These are phyloP conservation scores for Erythrophleum fordii DNA, from an alignment of 306 rosid genomes.

Conservation along the genomic window DNA sequence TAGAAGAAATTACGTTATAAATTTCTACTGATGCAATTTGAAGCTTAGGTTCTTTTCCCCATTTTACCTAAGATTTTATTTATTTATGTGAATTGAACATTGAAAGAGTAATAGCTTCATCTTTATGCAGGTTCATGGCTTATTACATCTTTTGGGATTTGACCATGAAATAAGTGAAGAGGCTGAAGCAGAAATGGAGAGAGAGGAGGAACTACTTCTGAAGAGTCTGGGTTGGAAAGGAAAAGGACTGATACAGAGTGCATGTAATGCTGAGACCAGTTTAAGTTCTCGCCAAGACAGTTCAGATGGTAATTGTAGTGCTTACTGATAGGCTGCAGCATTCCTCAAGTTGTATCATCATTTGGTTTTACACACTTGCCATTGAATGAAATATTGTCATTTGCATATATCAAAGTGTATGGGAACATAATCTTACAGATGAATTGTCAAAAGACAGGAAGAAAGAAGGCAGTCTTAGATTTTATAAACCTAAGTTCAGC, in stretches of 20 bases:
- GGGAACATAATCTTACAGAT: conserved; percentile 59
- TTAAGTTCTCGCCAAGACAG: conserved; percentile 42
- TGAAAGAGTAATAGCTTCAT: conserved; percentile 35
- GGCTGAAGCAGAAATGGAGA: conserved; percentile 91
- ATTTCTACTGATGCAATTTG: not conserved
- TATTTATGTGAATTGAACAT: conserved; percentile 31
- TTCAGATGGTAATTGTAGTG: conserved; percentile 54
- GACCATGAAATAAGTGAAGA: conserved; percentile 89
- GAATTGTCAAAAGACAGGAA: conserved; percentile 89
- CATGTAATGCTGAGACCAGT: conserved; percentile 54
- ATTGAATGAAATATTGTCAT: not conserved
- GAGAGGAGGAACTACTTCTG: conserved; percentile 79
- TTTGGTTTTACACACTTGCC: not conserved
- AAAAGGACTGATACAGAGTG: conserved; percentile 87
- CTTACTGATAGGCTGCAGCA: not conserved
- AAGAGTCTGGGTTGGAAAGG: conserved; percentile 85
- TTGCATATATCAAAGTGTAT: conserved; percentile 24
- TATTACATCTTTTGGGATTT: conserved; percentile 92
- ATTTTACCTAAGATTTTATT: not conserved
- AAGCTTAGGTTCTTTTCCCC: not conserved
- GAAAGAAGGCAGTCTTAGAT: conserved; percentile 83
- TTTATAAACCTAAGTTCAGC: conserved; percentile 84
- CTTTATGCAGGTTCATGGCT: conserved; percentile 74
- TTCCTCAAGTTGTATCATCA: conserved; percentile 9
- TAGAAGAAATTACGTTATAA: not conserved